Conservation (phyloP, 768 basidiomycete genomes). For the Postia placenta region DNA sequence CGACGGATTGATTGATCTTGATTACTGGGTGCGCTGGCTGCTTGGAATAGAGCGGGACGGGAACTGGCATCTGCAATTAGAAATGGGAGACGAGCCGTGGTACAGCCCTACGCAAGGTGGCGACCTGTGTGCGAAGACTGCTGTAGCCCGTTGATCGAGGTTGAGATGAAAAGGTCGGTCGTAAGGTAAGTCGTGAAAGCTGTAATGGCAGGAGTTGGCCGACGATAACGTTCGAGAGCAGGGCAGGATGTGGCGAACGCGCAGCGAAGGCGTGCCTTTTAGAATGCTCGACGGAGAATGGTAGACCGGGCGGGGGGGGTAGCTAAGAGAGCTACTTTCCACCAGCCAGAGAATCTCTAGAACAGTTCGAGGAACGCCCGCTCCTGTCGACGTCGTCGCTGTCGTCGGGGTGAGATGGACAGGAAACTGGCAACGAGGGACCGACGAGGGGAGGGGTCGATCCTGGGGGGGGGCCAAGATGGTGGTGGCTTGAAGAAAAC, state of each 20-base stretch:
- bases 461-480: conserved; percentile 31
- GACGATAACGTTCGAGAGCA: conserved; percentile 24
- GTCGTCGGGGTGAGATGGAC: conserved; percentile 34
- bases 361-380: conserved; percentile 21
- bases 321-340: conserved; percentile 18
- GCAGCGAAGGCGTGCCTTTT: conserved; percentile 95
- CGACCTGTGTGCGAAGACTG: conserved; percentile 25
- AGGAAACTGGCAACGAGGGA: conserved; percentile 32
- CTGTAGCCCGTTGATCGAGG: conserved; percentile 31
- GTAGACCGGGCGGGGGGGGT: conserved; percentile 14
- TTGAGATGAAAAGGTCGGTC: conserved; percentile 43
- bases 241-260: conserved; percentile 62
- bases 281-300: conserved; percentile 18
- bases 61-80: conserved; percentile 77
- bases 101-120: conserved; percentile 22
- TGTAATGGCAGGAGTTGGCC: conserved; percentile 19
- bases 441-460: conserved; percentile 39
- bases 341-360: conserved; percentile 22
- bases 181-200: conserved; percentile 68
- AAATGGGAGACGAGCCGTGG: conserved; percentile 19
- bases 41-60: conserved; percentile 60
- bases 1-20: conserved; percentile 48
- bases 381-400: conserved; percentile 34
- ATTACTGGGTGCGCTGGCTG: conserved; percentile 57
- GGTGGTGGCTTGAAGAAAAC: conserved; percentile 23